Base-by-base conservation (phyloP, 2,329 filamentous ascomycete genomes). In the Chrysosporium keratinophilum region DNA sequence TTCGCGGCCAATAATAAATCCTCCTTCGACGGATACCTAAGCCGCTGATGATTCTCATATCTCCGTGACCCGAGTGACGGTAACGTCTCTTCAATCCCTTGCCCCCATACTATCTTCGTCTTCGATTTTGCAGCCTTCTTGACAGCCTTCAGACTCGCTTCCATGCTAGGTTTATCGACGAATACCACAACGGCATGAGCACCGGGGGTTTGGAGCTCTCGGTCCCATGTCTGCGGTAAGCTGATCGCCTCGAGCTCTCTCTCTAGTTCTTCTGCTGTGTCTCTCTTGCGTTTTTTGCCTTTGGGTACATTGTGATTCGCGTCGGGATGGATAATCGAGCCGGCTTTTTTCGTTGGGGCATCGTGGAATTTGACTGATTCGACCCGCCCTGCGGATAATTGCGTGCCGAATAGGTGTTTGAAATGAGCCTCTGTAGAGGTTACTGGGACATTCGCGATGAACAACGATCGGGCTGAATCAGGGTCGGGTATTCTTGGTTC, bases 381-480 rank as follows among this genome's bases (percentile, higher is more conserved):
- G 46, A 97, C 85, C 45, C 85, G 78, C 2, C 86, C 87, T 0
- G 85, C 82, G 7, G 87, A 85, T 0, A 96, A 77, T 14, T 94
- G 79, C 0, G 78, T 75, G 0, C 80, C 73, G 61, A 97, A 94
- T 0, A 97, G 73, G 41, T 82, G 76, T 43, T 88, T 83, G 41
- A 97, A 77, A 62, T 90, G 87, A 1, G 76, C 69, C 54, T 88
- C 83, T 3, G 88, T 94, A 56, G 88, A 84, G 65, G 96, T 90
- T 58, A 85, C 76, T 5, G 93, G 93, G 0, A 94, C 73, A 64
- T 98, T 97, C 59, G 90, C 86, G n/a, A 95, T 67, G 70, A 95
- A 98, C 15, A 98, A 77, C 57, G 87, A 89, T 61, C 90, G 83
- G 14, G 81, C 74, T 62, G 91, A 85, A 68, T 86, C 79, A 52